Evolutionary conservation across 208 protist species (phyloP), one percentile per base, ranked within the genome.

Genomic region (Herpetomonas tarakana): DNA sequence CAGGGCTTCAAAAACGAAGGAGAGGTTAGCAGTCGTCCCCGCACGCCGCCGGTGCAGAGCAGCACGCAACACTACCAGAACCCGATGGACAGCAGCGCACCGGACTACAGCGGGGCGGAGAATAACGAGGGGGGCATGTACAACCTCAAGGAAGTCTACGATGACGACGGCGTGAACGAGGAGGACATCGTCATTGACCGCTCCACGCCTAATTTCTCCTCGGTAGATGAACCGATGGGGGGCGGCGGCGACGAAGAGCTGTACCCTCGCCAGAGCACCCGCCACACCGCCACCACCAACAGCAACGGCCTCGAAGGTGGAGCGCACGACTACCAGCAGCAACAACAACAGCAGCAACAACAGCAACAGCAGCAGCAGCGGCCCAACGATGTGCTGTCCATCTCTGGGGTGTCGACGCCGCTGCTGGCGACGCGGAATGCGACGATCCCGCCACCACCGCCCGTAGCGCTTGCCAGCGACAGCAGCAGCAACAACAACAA

Each of bases 131-230:
- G 24, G 35, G 46, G 14, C 6, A 14, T 21, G n/a, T 74, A 72
- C 50, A 58, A 71, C 30, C 38, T 74, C 25, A 62, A 65, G n/a
- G 74, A 81, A 29, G 65, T 72, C 9, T 16, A 52, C 51, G 62
- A 75, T 38, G 76, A 78, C 31, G 65, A 53, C 31, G 59, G 51
- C 18, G 51, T 57, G 18, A 24, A 12, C 50, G 50, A 39, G 35
- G 24, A 50, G 38, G 60, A 65, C 31, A 11, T 49, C 19, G 44
- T 49, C 44, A 18, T 24, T 4, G 51, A 55, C 27, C 24, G 11
- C 9, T 18, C 27, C 12, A 24, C 27, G 11, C 28, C 51, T 9
- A 29, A 18, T 55, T 55, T 55, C 28, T 39, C 27, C 51, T 29
- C 24, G 4, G 28, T 41, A 41, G 35, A 41, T 41, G 35, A 41